A percentile compares a stretch with the other conserved stretches of the same genome.
Conservation (phyloP, 129 eudicot species). For the Glebionis coronaria region DNA sequence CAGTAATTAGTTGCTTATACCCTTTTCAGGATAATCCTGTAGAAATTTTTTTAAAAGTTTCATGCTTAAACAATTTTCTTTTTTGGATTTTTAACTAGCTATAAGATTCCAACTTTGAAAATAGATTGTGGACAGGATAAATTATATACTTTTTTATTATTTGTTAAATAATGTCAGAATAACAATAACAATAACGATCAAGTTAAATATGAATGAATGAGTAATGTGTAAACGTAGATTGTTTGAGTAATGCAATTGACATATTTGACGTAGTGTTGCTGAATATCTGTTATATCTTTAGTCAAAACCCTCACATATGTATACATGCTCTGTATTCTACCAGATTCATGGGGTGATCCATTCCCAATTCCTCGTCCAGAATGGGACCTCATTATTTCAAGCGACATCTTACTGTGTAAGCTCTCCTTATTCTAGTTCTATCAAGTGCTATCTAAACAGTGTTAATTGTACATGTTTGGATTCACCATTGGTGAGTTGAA, state of each 20-base stretch:
- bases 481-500: background rate
- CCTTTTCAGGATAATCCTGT: too few relatives aligned
- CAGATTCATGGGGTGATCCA: conserved; percentile 98
- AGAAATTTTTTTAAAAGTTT: background rate
- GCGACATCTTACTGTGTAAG: conserved; percentile 94
- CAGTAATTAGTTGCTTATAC: too few relatives aligned
- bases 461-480: background rate
- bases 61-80: conserved; percentile 1
- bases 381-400: conserved; percentile 91
- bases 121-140: background rate
- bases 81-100: background rate
- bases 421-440: background rate
- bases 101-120: conserved; percentile 4
- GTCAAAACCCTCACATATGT: background rate
- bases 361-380: conserved; percentile 69
- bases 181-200: too few relatives aligned
- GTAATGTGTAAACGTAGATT: background rate
- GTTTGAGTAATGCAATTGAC: background rate
- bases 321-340: background rate
- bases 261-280: background rate
- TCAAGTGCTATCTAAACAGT: too few relatives aligned
- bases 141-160: too few relatives aligned
- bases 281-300: background rate
- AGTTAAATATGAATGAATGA: background rate
- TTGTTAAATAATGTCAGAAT: background rate